Percentiles rank a stretch among this genome's conserved stretches.
phyloP scores from a whole-genome alignment of 768 basidiomycete genomes.

The Suillus americanus region DNA sequence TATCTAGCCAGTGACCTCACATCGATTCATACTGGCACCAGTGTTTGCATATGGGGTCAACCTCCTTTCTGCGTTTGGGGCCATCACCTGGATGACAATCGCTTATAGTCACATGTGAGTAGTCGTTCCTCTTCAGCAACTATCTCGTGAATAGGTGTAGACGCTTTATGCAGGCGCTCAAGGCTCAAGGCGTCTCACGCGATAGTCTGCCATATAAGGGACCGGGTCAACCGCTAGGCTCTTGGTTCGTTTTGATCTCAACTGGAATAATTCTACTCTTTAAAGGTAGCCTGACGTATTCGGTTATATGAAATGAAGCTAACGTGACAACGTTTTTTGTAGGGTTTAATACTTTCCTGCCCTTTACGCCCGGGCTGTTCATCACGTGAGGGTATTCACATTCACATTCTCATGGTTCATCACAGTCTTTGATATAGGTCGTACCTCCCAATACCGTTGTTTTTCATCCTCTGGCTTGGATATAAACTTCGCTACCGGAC shows the following conservation, averaged over 20 bases:
- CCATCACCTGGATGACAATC: slow-evolving; percentile 46
- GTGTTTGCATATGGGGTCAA: slow-evolving; percentile 41
- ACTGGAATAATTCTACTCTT: slow-evolving; percentile 57
- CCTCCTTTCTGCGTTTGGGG: slow-evolving; percentile 41
- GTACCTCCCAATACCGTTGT: slow-evolving; percentile 35
- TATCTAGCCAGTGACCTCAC: neutral
- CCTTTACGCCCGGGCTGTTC: slow-evolving; percentile 55
- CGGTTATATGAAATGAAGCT: slow-evolving; percentile 40
- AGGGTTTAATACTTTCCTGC: slow-evolving; percentile 41
- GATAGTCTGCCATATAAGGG: slow-evolving; percentile 53
- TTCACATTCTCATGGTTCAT: slow-evolving; percentile 1
- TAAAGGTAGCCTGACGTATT: slow-evolving; percentile 53
- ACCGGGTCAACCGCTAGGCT: slow-evolving; percentile 61
- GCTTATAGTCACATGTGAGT: slow-evolving; percentile 59
- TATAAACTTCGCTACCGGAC: slow-evolving; percentile 38
- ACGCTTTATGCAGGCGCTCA: slow-evolving; percentile 49
- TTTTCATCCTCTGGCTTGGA: slow-evolving; percentile 35
- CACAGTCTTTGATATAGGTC: slow-evolving; percentile 4
- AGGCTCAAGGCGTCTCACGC: slow-evolving; percentile 42
- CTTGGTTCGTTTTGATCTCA: slow-evolving; percentile 56
- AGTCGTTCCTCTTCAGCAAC: neutral
- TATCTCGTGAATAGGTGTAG: slow-evolving; percentile 27
- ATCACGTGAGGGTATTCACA: slow-evolving; percentile 44
- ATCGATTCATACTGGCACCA: neutral
- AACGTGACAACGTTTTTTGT: slow-evolving; percentile 10